Evolutionary conservation across 192 early-diverging fungal genomes (phyloP).

Genomic region (Coemansia sp.): DNA sequence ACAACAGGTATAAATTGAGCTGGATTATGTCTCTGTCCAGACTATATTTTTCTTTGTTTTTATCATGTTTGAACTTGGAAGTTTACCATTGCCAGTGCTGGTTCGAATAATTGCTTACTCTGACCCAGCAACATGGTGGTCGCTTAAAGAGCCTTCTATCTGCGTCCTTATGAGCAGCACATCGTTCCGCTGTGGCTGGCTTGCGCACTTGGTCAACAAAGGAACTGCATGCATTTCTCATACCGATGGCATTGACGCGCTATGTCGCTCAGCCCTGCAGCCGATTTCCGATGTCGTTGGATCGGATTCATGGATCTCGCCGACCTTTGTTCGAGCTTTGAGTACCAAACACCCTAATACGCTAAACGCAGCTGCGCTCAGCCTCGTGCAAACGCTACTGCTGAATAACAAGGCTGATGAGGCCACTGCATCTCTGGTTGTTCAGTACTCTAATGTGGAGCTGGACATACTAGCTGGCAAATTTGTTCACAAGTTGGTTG

Average conservation of each 20-base stretch:
- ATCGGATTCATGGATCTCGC: conserved; percentile 25
- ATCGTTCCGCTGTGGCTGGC: conserved; percentile 35
- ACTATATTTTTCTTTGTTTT: too few relatives aligned
- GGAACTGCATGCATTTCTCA: neutral
- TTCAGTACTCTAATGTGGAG: neutral
- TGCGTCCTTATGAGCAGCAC: conserved; percentile 18
- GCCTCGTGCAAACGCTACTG: conserved; percentile 17
- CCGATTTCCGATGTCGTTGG: conserved; percentile 16
- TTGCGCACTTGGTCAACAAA: conserved; percentile 13
- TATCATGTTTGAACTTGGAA: conserved; percentile 6
- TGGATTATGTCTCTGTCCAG: too few relatives aligned
- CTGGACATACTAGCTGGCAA: conserved; percentile 16
- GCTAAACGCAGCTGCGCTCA: conserved; percentile 12
- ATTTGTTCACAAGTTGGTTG: conserved; percentile 15
- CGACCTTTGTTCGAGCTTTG: conserved; percentile 30
- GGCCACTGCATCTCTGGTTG: conserved; percentile 15
- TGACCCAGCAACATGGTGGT: conserved; percentile 21
- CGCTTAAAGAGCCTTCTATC: conserved; percentile 1
- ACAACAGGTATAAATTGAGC: too few relatives aligned
- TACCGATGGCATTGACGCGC: conserved; percentile 11
- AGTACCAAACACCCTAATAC: conserved; percentile 6
- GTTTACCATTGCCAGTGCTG: conserved; percentile 27
- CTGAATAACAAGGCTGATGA: neutral
- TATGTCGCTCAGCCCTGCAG: conserved; percentile 6
- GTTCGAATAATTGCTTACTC: conserved; percentile 19